A percentile compares a stretch with the other conserved stretches of the same genome.
phyloP scores from a whole-genome alignment of 129 eudicot genomes.

The Chrysanthemum makinoi region DNA sequence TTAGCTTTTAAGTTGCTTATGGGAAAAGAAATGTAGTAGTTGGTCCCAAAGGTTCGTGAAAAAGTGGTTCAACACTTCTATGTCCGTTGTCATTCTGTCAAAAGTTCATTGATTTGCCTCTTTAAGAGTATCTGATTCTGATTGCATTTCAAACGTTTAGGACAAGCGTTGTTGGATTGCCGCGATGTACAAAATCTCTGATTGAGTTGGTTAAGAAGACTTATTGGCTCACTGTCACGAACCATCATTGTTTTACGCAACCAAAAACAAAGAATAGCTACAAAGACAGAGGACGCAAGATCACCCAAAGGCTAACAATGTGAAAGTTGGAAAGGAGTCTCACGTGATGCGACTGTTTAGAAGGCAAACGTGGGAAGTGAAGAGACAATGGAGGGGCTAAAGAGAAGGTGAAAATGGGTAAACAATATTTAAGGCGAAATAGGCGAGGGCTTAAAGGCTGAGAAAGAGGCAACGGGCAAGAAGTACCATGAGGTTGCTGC shows the following conservation, averaged over 20 bases:
- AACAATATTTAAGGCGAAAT: too few species aligned
- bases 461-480: too few species aligned
- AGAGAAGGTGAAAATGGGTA: too few species aligned
- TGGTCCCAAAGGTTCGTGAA: conserved; percentile 80
- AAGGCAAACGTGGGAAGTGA: too few species aligned
- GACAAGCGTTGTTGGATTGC: conserved; percentile 61
- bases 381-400: too few species aligned
- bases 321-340: too few species aligned
- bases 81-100: neutral
- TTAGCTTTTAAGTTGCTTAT: conserved; percentile 54
- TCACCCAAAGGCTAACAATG: too few species aligned
- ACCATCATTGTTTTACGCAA: conserved; percentile 74
- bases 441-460: too few species aligned
- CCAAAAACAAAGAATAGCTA: conserved; percentile 49
- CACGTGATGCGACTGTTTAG: too few species aligned
- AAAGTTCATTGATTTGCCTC: neutral
- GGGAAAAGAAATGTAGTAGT: conserved; percentile 59
- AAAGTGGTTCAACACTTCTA: conserved; percentile 76
- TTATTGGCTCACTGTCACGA: conserved; percentile 87
- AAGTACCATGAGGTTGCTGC: too few species aligned
- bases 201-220: too few species aligned
- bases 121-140: neutral
- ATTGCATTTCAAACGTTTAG: conserved; percentile 26
- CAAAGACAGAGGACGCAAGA: too few species aligned
- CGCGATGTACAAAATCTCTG: conserved; percentile 49